These are phyloP conservation scores for Boletus patriciae DNA, from an alignment of 768 basidiomycete species.

Conservation along the genomic window DNA sequence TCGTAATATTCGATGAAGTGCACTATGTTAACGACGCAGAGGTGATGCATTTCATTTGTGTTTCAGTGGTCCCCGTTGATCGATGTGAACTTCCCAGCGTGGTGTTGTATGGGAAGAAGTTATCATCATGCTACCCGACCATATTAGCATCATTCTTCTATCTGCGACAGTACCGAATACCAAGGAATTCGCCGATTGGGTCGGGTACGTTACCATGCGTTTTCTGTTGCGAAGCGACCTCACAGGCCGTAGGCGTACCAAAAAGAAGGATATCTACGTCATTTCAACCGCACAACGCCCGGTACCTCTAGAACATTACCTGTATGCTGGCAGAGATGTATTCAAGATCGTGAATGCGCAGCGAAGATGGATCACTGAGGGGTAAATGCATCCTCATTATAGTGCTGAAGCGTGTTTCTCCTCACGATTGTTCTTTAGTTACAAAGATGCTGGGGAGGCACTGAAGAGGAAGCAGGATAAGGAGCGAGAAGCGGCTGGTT, in stretches of 20 bases:
- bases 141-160: conserved; percentile 94
- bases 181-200: conserved; percentile 98
- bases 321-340: conserved; percentile 91
- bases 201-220: conserved; percentile 65
- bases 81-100: conserved; percentile 52
- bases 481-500: conserved; percentile 92
- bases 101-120: conserved; percentile 99
- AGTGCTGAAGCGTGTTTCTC: neutral
- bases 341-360: conserved; percentile 90
- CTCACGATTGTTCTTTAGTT: conserved; percentile 46
- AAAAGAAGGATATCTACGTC: conserved; percentile 99
- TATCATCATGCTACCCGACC: conserved; percentile 99
- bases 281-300: conserved; percentile 96
- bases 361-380: conserved; percentile 68
- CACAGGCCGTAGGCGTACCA: conserved; percentile 71
- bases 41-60: conserved; percentile 46
- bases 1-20: conserved; percentile 99
- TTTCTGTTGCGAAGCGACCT: conserved; percentile 6
- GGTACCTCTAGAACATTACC: conserved; percentile 94
- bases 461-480: conserved; percentile 95
- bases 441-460: conserved; percentile 88
- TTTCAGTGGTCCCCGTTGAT: conserved; percentile 11
- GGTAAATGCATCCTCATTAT: conserved; percentile 46
- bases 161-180: conserved; percentile 99
- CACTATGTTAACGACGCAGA: conserved; percentile 99